Conservation (phyloP, 2,329 filamentous ascomycete species). For the Hirsutella minnesotensis region DNA sequence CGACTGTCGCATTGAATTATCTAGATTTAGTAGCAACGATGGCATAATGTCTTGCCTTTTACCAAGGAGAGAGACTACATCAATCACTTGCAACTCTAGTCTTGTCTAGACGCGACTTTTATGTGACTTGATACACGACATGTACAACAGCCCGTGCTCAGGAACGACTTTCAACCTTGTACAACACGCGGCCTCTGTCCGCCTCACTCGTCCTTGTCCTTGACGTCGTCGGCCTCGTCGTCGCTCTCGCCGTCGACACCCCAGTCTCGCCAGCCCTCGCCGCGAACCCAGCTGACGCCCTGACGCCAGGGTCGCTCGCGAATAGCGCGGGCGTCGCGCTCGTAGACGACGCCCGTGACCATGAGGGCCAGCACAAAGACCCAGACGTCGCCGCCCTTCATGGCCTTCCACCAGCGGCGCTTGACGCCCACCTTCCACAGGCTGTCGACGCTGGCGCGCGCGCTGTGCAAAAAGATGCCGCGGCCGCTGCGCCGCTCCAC, state of each 20-base stretch:
- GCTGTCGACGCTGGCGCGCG: slow-evolving; percentile 67
- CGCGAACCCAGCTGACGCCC: slow-evolving; percentile 59
- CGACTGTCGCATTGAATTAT: too few relatives aligned
- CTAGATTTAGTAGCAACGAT: too few relatives aligned
- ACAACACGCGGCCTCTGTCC: not conserved
- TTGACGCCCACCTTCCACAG: slow-evolving; percentile 93
- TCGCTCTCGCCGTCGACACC: slow-evolving; percentile 36
- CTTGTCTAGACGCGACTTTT: too few relatives aligned
- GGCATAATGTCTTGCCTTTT: too few relatives aligned
- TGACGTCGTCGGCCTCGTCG: slow-evolving; percentile 14
- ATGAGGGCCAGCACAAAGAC: slow-evolving; percentile 73
- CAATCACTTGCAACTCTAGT: too few relatives aligned
- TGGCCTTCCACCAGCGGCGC: slow-evolving; percentile 73
- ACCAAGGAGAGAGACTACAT: too few relatives aligned
- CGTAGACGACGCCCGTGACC: slow-evolving; percentile 66
- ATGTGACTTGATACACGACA: too few relatives aligned
- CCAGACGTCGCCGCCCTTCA: slow-evolving; percentile 73
- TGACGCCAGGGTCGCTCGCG: slow-evolving; percentile 58
- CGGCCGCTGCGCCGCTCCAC: slow-evolving; percentile 55
- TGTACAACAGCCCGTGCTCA: too few relatives aligned
- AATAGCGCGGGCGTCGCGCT: slow-evolving; percentile 56
- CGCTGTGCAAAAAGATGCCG: slow-evolving; percentile 65
- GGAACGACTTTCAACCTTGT: too few relatives aligned
- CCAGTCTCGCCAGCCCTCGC: slow-evolving; percentile 66
- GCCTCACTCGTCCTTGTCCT: not conserved